A percentile compares a stretch with the other conserved stretches of the same genome.
Evolutionary conservation across 2,329 filamentous ascomycete genomes (phyloP).

Genomic region (Fusarium palustre): DNA sequence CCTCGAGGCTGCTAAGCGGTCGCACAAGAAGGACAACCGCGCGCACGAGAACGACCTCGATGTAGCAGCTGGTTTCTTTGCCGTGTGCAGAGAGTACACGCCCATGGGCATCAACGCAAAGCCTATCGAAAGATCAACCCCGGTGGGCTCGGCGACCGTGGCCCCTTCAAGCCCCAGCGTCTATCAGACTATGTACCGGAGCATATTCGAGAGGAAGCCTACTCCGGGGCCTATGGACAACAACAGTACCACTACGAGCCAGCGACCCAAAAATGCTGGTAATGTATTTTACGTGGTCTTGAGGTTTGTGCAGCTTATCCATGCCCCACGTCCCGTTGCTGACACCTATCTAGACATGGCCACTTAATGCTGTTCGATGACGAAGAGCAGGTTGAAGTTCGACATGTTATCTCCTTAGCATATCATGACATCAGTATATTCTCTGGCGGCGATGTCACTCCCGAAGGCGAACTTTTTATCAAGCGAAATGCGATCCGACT

Average conservation of each 20-base stretch:
- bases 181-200: slow-evolving; percentile 98
- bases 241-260: slow-evolving; percentile 60
- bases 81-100: slow-evolving; percentile 93
- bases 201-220: slow-evolving; percentile 87
- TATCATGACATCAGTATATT: slow-evolving; percentile 89
- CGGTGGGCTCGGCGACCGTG: slow-evolving; percentile 79
- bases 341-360: slow-evolving; percentile 73
- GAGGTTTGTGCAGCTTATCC: slow-evolving; percentile 59
- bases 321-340: slow-evolving; percentile 17
- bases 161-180: slow-evolving; percentile 89
- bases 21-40: slow-evolving; percentile 70
- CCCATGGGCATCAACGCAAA: slow-evolving; percentile 93
- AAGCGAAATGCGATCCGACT: slow-evolving; percentile 92
- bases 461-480: slow-evolving; percentile 94
- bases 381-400: slow-evolving; percentile 92
- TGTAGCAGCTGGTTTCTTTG: slow-evolving; percentile 91
- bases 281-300: slow-evolving; percentile 96
- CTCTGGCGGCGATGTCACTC: slow-evolving; percentile 79
- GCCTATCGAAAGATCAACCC: slow-evolving; percentile 86
- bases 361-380: slow-evolving; percentile 99
- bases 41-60: slow-evolving; percentile 71
- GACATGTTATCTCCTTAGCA: slow-evolving; percentile 92
- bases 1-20: slow-evolving; percentile 71
- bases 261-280: slow-evolving; percentile 73
- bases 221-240: slow-evolving; percentile 60